These are phyloP conservation scores for Sugiyamaella boreocaroliniensis DNA, from an alignment of 805 yeast genomes.

Conservation along the genomic window DNA sequence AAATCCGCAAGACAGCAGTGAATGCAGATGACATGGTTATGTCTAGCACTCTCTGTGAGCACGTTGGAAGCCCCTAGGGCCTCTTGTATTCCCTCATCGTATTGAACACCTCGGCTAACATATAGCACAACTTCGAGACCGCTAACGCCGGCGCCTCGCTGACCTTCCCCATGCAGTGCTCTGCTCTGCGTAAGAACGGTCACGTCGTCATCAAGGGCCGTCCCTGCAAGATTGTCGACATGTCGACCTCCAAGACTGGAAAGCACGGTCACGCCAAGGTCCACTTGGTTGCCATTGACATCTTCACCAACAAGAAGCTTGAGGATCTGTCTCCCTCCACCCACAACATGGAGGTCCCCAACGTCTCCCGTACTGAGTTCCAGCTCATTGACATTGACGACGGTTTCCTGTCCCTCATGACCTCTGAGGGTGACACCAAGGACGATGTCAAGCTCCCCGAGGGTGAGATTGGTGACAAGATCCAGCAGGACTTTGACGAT, in stretches of 20 bases:
- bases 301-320: slow-evolving; percentile 98
- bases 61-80: neutral
- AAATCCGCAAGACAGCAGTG: neutral
- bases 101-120: slow-evolving; percentile 5
- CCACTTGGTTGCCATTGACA: slow-evolving; percentile 97
- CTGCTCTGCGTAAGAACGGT: slow-evolving; percentile 99
- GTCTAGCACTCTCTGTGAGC: neutral
- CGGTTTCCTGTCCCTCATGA: slow-evolving; percentile 95
- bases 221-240: slow-evolving; percentile 99
- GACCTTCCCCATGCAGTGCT: slow-evolving; percentile 99
- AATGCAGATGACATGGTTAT: neutral
- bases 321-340: slow-evolving; percentile 99
- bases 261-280: slow-evolving; percentile 99
- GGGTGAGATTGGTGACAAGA: slow-evolving; percentile 91
- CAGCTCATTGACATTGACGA: slow-evolving; percentile 96
- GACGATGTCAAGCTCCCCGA: slow-evolving; percentile 98
- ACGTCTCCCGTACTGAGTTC: slow-evolving; percentile 91
- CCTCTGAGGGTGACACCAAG: slow-evolving; percentile 96
- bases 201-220: slow-evolving; percentile 98
- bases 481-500: slow-evolving; percentile 90
- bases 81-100: too few species aligned
- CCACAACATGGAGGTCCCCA: slow-evolving; percentile 99
- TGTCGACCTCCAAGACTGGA: slow-evolving; percentile 99
- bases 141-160: slow-evolving; percentile 98
- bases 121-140: slow-evolving; percentile 88